Conservation (phyloP, 2,329 filamentous ascomycete species). For the Aspergillus alliaceus region DNA sequence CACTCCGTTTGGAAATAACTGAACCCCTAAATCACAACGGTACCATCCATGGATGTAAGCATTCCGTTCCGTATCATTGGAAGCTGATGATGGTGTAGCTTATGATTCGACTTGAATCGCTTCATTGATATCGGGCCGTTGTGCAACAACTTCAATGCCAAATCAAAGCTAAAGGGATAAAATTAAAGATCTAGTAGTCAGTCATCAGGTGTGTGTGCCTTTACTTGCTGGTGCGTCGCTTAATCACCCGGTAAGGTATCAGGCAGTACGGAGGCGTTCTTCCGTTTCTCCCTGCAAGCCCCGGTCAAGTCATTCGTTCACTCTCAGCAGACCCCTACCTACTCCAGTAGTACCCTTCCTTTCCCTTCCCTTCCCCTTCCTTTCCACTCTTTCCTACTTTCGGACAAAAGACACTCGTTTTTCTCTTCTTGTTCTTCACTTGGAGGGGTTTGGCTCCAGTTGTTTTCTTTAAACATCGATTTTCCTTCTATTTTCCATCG, state of each 20-base stretch:
- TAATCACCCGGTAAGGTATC: not conserved
- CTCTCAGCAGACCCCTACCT: not conserved
- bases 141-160: too few relatives aligned
- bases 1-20: constrained; percentile 16
- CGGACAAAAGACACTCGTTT: constrained; percentile 14
- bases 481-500: not conserved
- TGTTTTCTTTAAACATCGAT: not conserved
- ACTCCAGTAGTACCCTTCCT: constrained; percentile 3
- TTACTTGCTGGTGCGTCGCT: constrained; percentile 7
- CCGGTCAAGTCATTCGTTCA: constrained; percentile 1
- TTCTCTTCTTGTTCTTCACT: constrained; percentile 7
- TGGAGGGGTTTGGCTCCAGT: constrained; percentile 1
- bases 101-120: not conserved
- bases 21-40: constrained; percentile 1
- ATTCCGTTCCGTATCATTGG: not conserved
- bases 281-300: constrained; percentile 2
- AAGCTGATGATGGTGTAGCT: not conserved
- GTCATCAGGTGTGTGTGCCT: not conserved
- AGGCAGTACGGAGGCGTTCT: not conserved
- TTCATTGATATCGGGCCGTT: not conserved
- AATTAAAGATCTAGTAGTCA: not conserved
- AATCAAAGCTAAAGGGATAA: not conserved
- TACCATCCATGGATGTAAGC: not conserved
- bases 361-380: constrained; percentile 10
- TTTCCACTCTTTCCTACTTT: constrained; percentile 6